Evolutionary conservation across 352 stramenopile species (phyloP).

Genomic region (Globisporangium abappressorium): DNA sequence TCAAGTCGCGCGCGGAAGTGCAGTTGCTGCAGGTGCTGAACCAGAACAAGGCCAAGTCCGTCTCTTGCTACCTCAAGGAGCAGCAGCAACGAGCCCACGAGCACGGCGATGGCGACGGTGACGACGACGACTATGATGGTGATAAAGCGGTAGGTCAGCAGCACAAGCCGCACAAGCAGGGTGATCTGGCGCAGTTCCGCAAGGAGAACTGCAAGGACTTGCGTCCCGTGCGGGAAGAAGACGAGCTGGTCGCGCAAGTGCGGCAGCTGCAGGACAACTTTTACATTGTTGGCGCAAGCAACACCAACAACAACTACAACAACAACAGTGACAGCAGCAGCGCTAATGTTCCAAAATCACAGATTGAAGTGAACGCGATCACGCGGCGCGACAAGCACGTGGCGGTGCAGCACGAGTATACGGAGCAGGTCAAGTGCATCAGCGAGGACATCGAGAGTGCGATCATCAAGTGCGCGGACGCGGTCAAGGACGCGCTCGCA

Average conservation of each 20-base stretch:
- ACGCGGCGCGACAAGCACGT: conserved; percentile 59
- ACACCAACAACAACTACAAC: conserved; percentile 8
- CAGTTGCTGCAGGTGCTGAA: conserved; percentile 48
- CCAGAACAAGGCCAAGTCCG: conserved; percentile 42
- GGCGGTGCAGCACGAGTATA: conserved; percentile 43
- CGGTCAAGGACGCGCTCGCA: conserved; percentile 53
- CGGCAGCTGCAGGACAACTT: conserved; percentile 50
- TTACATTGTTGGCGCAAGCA: conserved; percentile 18
- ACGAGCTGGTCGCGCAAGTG: conserved; percentile 48
- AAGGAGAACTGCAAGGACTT: conserved; percentile 17
- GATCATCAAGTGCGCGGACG: conserved; percentile 51
- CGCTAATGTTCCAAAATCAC: conserved; percentile 4
- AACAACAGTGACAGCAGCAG: background rate
- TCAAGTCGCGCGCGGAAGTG: conserved; percentile 53
- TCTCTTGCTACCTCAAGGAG: conserved; percentile 38
- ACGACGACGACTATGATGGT: conserved; percentile 9
- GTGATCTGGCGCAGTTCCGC: conserved; percentile 7
- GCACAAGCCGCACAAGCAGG: background rate
- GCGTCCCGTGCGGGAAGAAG: conserved; percentile 22
- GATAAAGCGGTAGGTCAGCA: conserved; percentile 3
- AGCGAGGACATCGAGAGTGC: conserved; percentile 58
- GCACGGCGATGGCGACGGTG: conserved; percentile 13
- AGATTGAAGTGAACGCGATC: conserved; percentile 60
- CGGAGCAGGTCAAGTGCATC: conserved; percentile 47
- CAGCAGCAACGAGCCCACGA: conserved; percentile 39